Evolutionary conservation across 192 early-diverging fungal genomes (phyloP), one percentile per base, ranked within the genome.

Genomic region (Coemansia sp.): DNA sequence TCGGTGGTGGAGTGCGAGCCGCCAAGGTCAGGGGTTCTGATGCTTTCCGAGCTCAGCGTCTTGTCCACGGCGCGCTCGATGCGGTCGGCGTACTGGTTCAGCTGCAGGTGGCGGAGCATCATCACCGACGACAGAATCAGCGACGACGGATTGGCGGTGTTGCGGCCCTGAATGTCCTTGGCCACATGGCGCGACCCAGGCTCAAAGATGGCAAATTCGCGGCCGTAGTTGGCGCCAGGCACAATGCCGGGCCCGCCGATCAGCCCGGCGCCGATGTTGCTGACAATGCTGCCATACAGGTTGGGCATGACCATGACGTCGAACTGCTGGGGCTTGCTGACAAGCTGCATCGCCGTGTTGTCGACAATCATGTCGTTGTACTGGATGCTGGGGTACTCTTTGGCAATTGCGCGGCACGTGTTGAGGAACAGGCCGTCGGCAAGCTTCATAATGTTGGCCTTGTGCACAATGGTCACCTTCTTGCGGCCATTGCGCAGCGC

Each of bases 401-500:
- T 89, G 65, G 93, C 86, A 28, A 99, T 86, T n/a, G 93, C 90
- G 53, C 94, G 92, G 82, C 93, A 97, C 40, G 88, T 91, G 65
- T 91, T 90, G 56, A 99, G 83, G 86, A 99, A 99, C 54, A 99
- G 87, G 61, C 96, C 96, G 74, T 99, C 96, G 46, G 89, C 93
- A 46, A 94, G 84, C 84, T 98, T 98, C 96, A 99, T 99, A 79
- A 99, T 99, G 83, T 99, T 99, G 79, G 96, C 96, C 85, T 99
- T 99, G 88, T 99, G 96, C 58, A 99, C 92, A 61, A 86, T 87
- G 11, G 96, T 99, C 50, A 99, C 94, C 85, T 90, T 94, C 88
- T 99, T 97, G 56, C 96, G 86, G 73, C 84, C 84, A 83, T 97
- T 94, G 80, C 93, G 92, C 73, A 97, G 80, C 41, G 96, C 96